Percentiles rank a stretch among this genome's conserved stretches.
These are phyloP conservation scores for Barnettozyma pratensis DNA, from an alignment of 805 yeast genomes.

Conservation along the genomic window DNA sequence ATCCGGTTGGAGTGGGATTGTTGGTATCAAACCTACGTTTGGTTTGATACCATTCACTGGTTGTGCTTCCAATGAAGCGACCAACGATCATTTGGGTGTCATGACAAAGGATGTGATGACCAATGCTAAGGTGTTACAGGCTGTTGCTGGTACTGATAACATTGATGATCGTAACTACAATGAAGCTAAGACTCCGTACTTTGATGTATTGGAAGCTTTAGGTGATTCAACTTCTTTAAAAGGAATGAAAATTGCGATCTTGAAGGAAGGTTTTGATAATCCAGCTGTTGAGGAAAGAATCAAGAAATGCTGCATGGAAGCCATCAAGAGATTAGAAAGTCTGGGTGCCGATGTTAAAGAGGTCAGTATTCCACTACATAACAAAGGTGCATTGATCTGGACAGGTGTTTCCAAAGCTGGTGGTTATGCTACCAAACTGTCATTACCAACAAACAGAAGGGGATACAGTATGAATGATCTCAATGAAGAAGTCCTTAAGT, in stretches of 20 bases:
- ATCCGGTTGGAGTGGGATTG: constrained; percentile 3
- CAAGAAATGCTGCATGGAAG: neutral
- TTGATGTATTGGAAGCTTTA: neutral
- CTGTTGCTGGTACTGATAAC: constrained; percentile 3
- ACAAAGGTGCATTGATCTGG: constrained; percentile 35
- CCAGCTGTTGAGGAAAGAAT: constrained; percentile 1
- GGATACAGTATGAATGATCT: constrained; percentile 5
- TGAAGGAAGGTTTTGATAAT: constrained; percentile 4
- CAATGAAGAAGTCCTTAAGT: neutral
- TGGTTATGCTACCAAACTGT: constrained; percentile 9
- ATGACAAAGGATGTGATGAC: constrained; percentile 3
- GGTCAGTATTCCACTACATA: constrained; percentile 3
- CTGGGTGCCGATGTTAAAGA: neutral
- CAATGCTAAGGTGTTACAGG: constrained; percentile 1
- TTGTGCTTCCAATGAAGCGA: constrained; percentile 3
- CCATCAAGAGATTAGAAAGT: neutral
- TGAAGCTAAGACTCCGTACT: neutral
- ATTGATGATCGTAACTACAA: constrained; percentile 19
- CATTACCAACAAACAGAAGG: neutral
- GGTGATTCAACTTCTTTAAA: neutral
- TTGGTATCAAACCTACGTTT: constrained; percentile 4
- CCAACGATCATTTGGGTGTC: constrained; percentile 4
- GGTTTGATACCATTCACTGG: constrained; percentile 3
- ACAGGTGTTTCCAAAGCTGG: constrained; percentile 28
- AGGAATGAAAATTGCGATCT: constrained; percentile 4